Base-by-base conservation (phyloP, 2,329 filamentous ascomycete genomes). In the Microcyclospora pomicola region DNA sequence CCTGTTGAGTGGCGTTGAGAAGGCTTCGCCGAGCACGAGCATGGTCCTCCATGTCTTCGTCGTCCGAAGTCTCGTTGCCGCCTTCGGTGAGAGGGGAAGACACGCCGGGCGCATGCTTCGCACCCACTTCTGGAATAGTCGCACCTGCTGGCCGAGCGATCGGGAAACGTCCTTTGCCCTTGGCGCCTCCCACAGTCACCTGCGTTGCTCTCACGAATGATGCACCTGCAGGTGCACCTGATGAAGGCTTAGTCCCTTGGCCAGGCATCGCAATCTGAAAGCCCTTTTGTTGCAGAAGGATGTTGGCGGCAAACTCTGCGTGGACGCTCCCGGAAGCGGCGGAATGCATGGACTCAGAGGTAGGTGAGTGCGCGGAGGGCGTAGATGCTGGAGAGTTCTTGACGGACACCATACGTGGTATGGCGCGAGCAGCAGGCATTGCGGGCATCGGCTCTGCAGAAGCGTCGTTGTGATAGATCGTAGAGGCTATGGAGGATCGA, bases 391-490 rank as follows among this genome's bases (percentile, higher is more conserved):
- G 30, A 6, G 24, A 42, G n/a, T 45, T 45, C 40, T 85, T 91
- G 47, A 98, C 86, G 52, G 84, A 94, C 56, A 98, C 86, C 55
- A 96, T 80, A 28, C 85, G 87, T 9, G 91, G 85, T 62, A 91
- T 92, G 46, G 82, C 82, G 43, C 86, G 77, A 56, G 88, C 82
- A 41, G 84, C 82, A 37, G 86, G 91, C 53, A 91, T 85, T 1
- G 86, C 85, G 1, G 87, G 80, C 39, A 80, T 65, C 2, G 68
- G 82, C 56, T 69, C 86, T 49, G 94, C 75, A 37, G 93, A 77
- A 12, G 84, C 86, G 53, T 92, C 85, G 64, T 87, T 88, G 48
- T 85, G 82, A 56, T 95, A 96, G 37, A 94, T 85, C 14, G 88
- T 95, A 1, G 87, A 94, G 3, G 86, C 87, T 46, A 96, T 82